Base-by-base conservation (phyloP, 2,329 filamentous ascomycete species). In the Ascochyta viciae-villosae region DNA sequence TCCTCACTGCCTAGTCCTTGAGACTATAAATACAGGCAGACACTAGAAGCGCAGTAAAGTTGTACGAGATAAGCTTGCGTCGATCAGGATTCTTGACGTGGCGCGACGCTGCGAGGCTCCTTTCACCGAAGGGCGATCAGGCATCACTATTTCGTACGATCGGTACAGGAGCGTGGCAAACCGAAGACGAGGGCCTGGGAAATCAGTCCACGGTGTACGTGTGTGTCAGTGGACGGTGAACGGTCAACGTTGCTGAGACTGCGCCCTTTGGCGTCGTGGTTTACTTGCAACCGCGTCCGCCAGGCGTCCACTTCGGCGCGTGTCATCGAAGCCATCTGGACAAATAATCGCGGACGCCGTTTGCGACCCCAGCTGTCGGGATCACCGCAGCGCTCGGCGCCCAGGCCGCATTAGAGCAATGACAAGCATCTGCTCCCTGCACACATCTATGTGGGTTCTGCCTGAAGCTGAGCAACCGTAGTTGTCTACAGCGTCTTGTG, bases 261-360 rank as follows among this genome's bases (percentile, higher is more conserved):
- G 49, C 48, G 52, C 49, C 53, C 45, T 47, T 54, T 50, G 42
- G 58, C 40, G 44, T 58, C 15, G 55, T 54, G 51, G 54, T 49
- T 35, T 27, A 57, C 51, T 41, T 65, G 56, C 62, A 67, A 56
- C 57, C 54, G 35, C 53, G 57, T 59, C 50, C 50, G 53, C 51
- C 52, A 67, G 59, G 60, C 61, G 63, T 64, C 58, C 60, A 60
- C 60, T 59, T 50, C 50, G 50, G 51, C 54, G 63, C 61, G 53
- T 63, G 55, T 60, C 63, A 61, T 61, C 46, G 57, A 60, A 57
- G 48, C 47, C 51, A 41, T 58, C 39, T 66, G 67, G 70, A 72
- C 68, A 60, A 70, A 70, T 60, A 61, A 64, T 66, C 56, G 50
- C 68, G 67, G 67, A 68, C 58, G 34, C 40, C 54, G 38, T 35